Evolutionary conservation across 108 stramenopile species (phyloP).

Genomic region (Aurantiochytrium sp.): DNA sequence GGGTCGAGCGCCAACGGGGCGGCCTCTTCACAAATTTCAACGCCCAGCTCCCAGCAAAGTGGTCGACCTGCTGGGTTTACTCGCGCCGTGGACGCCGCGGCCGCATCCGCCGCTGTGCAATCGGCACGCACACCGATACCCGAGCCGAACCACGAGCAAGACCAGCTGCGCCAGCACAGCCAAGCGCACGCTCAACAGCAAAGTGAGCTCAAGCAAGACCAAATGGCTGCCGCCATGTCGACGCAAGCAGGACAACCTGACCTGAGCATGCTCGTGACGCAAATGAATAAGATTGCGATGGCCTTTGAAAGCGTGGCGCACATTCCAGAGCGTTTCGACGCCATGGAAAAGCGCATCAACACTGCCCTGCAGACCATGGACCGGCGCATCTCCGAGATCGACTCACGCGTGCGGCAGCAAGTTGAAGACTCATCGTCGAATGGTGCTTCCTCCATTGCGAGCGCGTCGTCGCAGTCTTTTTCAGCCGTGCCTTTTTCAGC

Average conservation of each 20-base stretch:
- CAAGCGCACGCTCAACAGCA: too few species aligned
- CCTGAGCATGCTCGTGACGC: background rate
- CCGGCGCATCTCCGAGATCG: background rate
- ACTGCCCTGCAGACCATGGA: background rate
- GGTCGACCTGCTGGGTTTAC: too few species aligned
- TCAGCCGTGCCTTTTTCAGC: too few species aligned
- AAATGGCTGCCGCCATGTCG: background rate
- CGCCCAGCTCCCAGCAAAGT: too few species aligned
- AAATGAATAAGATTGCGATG: background rate
- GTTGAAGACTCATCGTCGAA: background rate
- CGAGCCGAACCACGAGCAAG: too few species aligned
- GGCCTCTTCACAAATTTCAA: background rate
- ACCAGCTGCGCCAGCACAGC: too few species aligned
- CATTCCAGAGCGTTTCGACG: background rate
- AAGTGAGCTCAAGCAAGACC: too few species aligned
- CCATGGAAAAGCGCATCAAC: background rate
- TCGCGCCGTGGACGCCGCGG: too few species aligned
- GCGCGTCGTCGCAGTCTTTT: background rate
- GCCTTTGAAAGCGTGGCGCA: conserved; percentile 8
- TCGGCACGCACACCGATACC: too few species aligned
- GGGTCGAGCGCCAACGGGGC: background rate
- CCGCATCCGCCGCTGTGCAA: too few species aligned
- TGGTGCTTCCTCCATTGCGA: background rate
- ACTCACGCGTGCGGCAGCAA: background rate
- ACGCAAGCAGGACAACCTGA: background rate